Base-by-base conservation (phyloP, 2,329 filamentous ascomycete species). In the Fusarium multiceps region DNA sequence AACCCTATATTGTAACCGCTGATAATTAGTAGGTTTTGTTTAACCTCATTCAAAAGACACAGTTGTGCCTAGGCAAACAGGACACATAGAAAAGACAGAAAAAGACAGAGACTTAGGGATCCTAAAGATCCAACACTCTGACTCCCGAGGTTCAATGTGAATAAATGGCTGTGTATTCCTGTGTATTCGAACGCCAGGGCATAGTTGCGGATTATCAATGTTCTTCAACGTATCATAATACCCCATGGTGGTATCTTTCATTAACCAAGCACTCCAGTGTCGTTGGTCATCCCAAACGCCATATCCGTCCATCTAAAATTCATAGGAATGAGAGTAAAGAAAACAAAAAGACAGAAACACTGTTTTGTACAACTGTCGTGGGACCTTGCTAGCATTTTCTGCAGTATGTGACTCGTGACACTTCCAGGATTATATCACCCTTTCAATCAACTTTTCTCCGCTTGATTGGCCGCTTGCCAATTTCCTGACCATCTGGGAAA, bases 401-500 rank as follows among this genome's bases (percentile, higher is more conserved):
- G 12, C 20, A 13, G 30, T 43, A 23, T 50, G 48, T 25, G 18
- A 41, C 12, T 51, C 6, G 12, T 9, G 18, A n/a, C 34, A 51
- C 49, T 14, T 20, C 23, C 49, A 40, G 20, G 20, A 12, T 42
- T 30, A 46, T 21, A 18, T 55, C 43, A 20, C 37, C 9, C 16
- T 8, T 42, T 69, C 57, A 70, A n/a, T 71, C 66, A 43, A 78
- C 68, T 78, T 83, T 86, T 79, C 83, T 85, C 72, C 84, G 80
- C 77, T 87, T 88, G 37, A 74, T 80, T 3, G 83, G 81, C 60
- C 83, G 78, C 56, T 79, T 75, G 14, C 55, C 65, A 6, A 63
- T 62, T 10, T 80, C 80, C 25, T 84, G 80, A 5, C 78, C 80
- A 12, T 83, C 80, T n/a, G 86, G 80, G 65, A 85, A 87, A 67